phyloP scores from a whole-genome alignment of 148 eudicot species.

The Hydrangea macrophylla region DNA sequence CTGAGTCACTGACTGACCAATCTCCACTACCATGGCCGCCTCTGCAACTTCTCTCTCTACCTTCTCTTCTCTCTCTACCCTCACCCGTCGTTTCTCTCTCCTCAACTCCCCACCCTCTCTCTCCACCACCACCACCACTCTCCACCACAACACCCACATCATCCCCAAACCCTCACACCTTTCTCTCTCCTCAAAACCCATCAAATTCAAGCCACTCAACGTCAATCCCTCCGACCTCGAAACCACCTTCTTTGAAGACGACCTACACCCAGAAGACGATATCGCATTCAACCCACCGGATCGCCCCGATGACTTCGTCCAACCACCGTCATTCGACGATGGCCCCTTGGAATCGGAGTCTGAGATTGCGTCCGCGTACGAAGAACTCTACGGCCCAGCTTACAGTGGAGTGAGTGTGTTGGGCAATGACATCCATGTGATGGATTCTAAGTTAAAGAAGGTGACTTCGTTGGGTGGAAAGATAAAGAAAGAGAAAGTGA shows the following conservation, averaged over 20 bases:
- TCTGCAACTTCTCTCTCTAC: conserved; percentile 31
- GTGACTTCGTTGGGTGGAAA: conserved; percentile 47
- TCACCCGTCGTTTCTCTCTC: conserved; percentile 19
- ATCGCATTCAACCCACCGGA: conserved; percentile 52
- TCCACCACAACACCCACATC: conserved; percentile 15
- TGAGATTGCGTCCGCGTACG: conserved; percentile 65
- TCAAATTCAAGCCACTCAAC: conserved; percentile 12
- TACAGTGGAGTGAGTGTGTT: conserved; percentile 63
- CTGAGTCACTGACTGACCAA: conserved; percentile 13
- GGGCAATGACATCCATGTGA: conserved; percentile 65
- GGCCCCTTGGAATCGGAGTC: conserved; percentile 66
- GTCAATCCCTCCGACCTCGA: conserved; percentile 34
- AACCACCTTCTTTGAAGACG: conserved; percentile 41
- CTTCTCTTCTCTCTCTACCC: conserved; percentile 39
- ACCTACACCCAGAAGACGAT: conserved; percentile 44
- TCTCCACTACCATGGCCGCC: conserved; percentile 30
- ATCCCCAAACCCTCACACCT: not conserved
- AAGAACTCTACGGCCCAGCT: conserved; percentile 81
- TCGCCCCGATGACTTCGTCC: conserved; percentile 55
- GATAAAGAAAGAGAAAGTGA: conserved; percentile 57
- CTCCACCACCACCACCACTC: conserved; percentile 14
- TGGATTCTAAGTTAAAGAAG: conserved; percentile 74
- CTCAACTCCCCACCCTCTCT: conserved; percentile 13
- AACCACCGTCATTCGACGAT: conserved; percentile 66
- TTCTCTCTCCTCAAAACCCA: conserved; percentile 15